Conservation (phyloP, 2,329 filamentous ascomycete species). For the Amauroascus verrucosus region DNA sequence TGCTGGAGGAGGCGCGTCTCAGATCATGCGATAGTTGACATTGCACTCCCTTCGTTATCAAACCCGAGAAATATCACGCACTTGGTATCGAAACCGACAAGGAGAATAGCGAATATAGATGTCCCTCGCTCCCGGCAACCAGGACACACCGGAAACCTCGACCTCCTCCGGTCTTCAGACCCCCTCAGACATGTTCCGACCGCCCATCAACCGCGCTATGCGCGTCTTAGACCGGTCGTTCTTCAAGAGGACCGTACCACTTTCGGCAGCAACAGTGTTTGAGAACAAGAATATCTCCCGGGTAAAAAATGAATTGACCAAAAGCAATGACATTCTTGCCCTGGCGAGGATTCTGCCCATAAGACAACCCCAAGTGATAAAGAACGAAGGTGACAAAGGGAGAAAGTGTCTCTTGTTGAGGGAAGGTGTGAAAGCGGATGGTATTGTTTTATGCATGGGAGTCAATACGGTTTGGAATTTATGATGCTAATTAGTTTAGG, state of each 20-base stretch:
- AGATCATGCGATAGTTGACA: not conserved
- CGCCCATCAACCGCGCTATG: conserved; percentile 70
- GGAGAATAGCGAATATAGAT: conserved; percentile 5
- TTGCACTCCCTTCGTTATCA: not conserved
- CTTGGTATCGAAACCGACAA: not conserved
- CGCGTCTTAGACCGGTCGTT: conserved; percentile 71
- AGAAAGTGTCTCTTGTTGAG: conserved; percentile 33
- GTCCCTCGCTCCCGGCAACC: conserved; percentile 5
- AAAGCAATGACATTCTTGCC: conserved; percentile 55
- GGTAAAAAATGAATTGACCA: conserved; percentile 56
- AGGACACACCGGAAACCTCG: not conserved
- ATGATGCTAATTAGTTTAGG: conserved; percentile 20
- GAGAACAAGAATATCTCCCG: conserved; percentile 65
- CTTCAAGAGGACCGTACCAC: conserved; percentile 65
- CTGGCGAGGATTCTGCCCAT: conserved; percentile 56
- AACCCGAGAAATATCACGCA: not conserved
- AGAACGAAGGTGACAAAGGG: conserved; percentile 23
- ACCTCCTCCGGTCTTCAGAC: not conserved
- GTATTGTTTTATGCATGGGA: conserved; percentile 21
- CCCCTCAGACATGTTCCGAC: conserved; percentile 52
- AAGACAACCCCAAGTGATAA: conserved; percentile 49
- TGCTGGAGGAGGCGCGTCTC: not conserved
- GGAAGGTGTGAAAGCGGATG: conserved; percentile 31
- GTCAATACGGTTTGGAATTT: not conserved
- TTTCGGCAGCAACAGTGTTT: conserved; percentile 67